phyloP scores from a whole-genome alignment of 345 rosid genomes.

The Eucalyptus regnans region DNA sequence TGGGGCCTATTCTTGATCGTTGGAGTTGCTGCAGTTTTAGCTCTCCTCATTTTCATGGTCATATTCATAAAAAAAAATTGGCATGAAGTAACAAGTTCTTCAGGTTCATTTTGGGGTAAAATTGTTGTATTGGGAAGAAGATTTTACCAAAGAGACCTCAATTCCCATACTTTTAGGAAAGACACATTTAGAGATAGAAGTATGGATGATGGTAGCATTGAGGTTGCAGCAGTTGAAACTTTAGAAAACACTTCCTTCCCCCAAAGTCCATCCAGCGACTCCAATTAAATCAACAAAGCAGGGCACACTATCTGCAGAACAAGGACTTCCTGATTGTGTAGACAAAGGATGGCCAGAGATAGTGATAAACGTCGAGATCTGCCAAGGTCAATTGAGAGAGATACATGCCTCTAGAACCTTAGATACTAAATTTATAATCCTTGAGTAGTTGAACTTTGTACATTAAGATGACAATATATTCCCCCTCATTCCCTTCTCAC shows the following conservation, averaged over 20 bases:
- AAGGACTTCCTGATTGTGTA: background rate
- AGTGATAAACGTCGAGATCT: background rate
- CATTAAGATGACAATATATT: background rate
- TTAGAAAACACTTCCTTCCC: background rate
- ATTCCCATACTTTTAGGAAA: background rate
- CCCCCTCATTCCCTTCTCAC: background rate
- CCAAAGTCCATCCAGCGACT: background rate
- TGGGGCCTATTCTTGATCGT: background rate
- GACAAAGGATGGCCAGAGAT: background rate
- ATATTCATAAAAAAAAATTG: background rate
- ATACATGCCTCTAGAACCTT: background rate
- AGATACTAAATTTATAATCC: background rate
- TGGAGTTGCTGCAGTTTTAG: background rate
- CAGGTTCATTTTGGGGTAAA: background rate
- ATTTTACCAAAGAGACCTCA: background rate
- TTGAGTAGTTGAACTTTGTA: background rate
- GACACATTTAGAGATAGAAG: background rate
- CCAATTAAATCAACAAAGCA: background rate
- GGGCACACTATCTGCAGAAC: background rate
- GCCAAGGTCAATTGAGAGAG: background rate
- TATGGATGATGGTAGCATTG: background rate
- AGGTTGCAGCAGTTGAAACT: background rate
- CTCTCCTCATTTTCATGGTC: background rate
- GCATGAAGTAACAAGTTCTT: background rate
- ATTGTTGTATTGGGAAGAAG: background rate